Conservation (phyloP, 1,284 basidiomycete species). For the Exsudoporus floridanus region DNA sequence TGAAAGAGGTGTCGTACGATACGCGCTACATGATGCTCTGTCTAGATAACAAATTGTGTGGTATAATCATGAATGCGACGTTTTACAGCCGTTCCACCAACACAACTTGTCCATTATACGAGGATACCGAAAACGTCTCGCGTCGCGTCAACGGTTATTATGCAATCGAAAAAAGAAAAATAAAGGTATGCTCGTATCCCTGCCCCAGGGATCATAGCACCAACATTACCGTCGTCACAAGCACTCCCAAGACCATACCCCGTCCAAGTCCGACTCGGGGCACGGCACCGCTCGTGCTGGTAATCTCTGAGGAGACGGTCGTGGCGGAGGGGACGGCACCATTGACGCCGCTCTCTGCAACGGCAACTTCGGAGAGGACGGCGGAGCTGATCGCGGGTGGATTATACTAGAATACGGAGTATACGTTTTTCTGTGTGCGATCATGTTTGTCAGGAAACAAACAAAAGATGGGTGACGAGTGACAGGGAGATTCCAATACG, state of each 20-base stretch:
- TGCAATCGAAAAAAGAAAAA: no score
- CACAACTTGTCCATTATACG: no score
- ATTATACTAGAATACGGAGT: conserved; percentile 51
- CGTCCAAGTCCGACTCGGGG: background rate
- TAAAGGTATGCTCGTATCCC: background rate
- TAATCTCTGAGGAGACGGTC: conserved; percentile 23
- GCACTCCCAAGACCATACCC: background rate
- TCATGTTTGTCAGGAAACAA: background rate
- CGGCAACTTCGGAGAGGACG: conserved; percentile 34
- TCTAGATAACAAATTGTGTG: background rate
- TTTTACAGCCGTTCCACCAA: background rate
- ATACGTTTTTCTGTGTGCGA: conserved; percentile 49
- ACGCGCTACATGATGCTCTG: background rate
- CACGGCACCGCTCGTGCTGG: conserved; percentile 10
- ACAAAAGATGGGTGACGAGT: no score
- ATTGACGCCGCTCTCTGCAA: conserved; percentile 32
- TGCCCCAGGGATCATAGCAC: background rate
- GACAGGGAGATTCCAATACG: background rate
- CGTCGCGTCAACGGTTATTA: no score
- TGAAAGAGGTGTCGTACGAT: no score
- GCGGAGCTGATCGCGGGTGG: conserved; percentile 56
- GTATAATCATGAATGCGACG: background rate
- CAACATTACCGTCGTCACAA: background rate
- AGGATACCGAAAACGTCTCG: no score
- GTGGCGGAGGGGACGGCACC: conserved; percentile 35